These are phyloP conservation scores for Globisporangium ultimum DNA, from an alignment of 352 stramenopile species.

Conservation along the genomic window DNA sequence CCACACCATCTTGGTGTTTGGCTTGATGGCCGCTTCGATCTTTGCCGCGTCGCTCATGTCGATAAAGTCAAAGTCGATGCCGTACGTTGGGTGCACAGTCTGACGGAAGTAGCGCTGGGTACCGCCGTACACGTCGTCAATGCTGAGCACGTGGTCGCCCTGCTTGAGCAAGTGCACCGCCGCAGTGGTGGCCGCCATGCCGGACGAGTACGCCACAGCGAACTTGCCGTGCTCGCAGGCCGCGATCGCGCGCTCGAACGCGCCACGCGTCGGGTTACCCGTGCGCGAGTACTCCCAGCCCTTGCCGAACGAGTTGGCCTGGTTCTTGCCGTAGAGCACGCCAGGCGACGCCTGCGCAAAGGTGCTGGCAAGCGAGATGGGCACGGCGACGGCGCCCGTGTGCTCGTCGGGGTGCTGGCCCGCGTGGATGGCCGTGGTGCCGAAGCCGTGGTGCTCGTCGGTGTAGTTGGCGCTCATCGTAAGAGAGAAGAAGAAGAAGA, in stretches of 20 bases:
- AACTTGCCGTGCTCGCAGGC: slow-evolving; percentile 91
- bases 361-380: slow-evolving; percentile 91
- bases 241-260: slow-evolving; percentile 92
- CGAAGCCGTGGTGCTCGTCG: slow-evolving; percentile 81
- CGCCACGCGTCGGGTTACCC: slow-evolving; percentile 94
- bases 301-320: slow-evolving; percentile 91
- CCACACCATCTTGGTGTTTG: slow-evolving; percentile 94
- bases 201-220: slow-evolving; percentile 86
- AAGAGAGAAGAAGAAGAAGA: neutral
- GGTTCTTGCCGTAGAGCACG: slow-evolving; percentile 68
- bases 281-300: slow-evolving; percentile 95
- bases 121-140: slow-evolving; percentile 94
- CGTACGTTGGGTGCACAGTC: slow-evolving; percentile 88
- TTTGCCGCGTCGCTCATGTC: slow-evolving; percentile 87
- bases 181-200: slow-evolving; percentile 88
- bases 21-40: slow-evolving; percentile 78
- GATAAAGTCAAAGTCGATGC: slow-evolving; percentile 93
- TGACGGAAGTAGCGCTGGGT: slow-evolving; percentile 94
- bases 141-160: slow-evolving; percentile 95
- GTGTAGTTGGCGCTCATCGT: slow-evolving; percentile 60
- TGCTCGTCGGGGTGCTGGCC: slow-evolving; percentile 75
- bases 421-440: slow-evolving; percentile 81
- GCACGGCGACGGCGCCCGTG: slow-evolving; percentile 80
- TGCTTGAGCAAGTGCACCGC: slow-evolving; percentile 86
- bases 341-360: slow-evolving; percentile 81